These are phyloP conservation scores for Endogone sp. DNA, from an alignment of 192 early-diverging fungal genomes.

Conservation along the genomic window DNA sequence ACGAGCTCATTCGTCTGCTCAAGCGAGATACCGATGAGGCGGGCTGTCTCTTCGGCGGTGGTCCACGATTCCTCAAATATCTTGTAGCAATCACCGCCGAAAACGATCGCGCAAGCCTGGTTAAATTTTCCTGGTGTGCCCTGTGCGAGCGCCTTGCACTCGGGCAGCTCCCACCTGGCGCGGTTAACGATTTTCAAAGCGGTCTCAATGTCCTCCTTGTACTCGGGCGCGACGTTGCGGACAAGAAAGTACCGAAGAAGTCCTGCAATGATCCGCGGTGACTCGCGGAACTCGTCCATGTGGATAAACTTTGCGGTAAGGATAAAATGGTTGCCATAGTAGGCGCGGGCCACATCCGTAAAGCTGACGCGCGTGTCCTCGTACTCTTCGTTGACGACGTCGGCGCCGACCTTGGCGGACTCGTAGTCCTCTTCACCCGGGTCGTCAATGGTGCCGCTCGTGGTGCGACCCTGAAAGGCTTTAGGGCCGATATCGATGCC, in stretches of 20 bases:
- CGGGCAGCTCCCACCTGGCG: slow-evolving; percentile 45
- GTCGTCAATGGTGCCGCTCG: slow-evolving; percentile 24
- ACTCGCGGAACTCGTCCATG: slow-evolving; percentile 37
- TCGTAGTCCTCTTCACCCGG: slow-evolving; percentile 41
- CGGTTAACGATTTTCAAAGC: slow-evolving; percentile 35
- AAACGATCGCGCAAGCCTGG: slow-evolving; percentile 47
- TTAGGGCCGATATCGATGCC: slow-evolving; percentile 49
- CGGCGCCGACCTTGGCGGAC: slow-evolving; percentile 26
- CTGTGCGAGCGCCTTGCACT: slow-evolving; percentile 35
- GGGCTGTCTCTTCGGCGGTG: slow-evolving; percentile 1
- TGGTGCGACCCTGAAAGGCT: slow-evolving; percentile 37
- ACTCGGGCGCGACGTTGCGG: slow-evolving; percentile 47
- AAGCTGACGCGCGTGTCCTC: slow-evolving; percentile 36
- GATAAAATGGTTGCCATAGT: slow-evolving; percentile 48
- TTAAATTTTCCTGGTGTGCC: slow-evolving; percentile 43
- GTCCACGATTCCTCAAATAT: slow-evolving; percentile 18
- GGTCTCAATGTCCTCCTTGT: slow-evolving; percentile 37
- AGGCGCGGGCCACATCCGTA: slow-evolving; percentile 39
- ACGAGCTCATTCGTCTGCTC: slow-evolving; percentile 2
- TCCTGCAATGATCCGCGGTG: slow-evolving; percentile 36
- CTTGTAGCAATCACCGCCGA: slow-evolving; percentile 37
- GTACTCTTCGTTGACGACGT: slow-evolving; percentile 35
- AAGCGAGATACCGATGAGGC: not conserved
- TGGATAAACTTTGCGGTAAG: slow-evolving; percentile 38
- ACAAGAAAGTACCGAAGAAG: slow-evolving; percentile 45